Evolutionary conservation across 2,329 filamentous ascomycete genomes (phyloP).

Genomic region (Aureobasidium sp.): DNA sequence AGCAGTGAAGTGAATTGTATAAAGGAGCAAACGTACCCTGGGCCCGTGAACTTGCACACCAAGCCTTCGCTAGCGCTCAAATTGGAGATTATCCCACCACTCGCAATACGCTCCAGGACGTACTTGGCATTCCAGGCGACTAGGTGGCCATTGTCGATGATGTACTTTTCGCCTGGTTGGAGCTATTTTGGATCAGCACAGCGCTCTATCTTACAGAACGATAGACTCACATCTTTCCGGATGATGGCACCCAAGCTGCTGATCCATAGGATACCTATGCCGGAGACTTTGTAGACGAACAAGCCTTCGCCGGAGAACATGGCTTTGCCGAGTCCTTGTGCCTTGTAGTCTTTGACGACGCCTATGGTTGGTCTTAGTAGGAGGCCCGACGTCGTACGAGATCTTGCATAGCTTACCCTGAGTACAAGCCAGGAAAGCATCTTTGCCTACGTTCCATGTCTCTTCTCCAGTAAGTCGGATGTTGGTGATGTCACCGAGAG

Average conservation of each 20-base stretch:
- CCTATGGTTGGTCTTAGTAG: not conserved
- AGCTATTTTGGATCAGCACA: slow-evolving; percentile 32
- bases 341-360: slow-evolving; percentile 16
- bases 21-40: slow-evolving; percentile 17
- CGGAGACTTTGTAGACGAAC: slow-evolving; percentile 81
- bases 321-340: slow-evolving; percentile 71
- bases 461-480: slow-evolving; percentile 66
- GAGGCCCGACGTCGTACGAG: slow-evolving; percentile 55
- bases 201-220: not conserved
- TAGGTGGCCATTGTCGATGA: slow-evolving; percentile 66
- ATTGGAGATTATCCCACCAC: slow-evolving; percentile 87
- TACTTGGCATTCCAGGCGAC: slow-evolving; percentile 98
- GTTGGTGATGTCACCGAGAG: slow-evolving; percentile 78
- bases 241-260: slow-evolving; percentile 94
- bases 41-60: slow-evolving; percentile 83
- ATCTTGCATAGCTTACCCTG: slow-evolving; percentile 84
- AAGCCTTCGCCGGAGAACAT: slow-evolving; percentile 92
- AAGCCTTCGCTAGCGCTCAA: slow-evolving; percentile 76
- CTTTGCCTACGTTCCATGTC: slow-evolving; percentile 77
- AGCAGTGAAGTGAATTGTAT: not conserved
- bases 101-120: slow-evolving; percentile 79
- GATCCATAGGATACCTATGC: slow-evolving; percentile 77
- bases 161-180: slow-evolving; percentile 70
- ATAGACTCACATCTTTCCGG: slow-evolving; percentile 70
- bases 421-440: slow-evolving; percentile 79